Conservation (phyloP, 2,329 filamentous ascomycete species). For the Alternaria triticimaculans region DNA sequence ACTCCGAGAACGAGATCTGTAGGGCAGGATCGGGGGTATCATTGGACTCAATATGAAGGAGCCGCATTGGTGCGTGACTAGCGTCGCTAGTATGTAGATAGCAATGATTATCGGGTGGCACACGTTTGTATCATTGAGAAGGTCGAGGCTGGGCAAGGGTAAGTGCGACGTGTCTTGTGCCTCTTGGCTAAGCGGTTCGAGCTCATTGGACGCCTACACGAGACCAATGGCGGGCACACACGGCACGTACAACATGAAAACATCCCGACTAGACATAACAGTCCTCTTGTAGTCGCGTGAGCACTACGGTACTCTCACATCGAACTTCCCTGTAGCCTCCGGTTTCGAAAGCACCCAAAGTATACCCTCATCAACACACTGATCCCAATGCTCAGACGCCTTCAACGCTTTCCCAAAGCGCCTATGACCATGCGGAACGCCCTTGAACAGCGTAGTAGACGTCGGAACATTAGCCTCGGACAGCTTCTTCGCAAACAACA, state of each 20-base stretch:
- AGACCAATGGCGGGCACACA: not conserved
- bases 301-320: slow-evolving; percentile 35
- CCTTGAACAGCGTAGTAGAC: slow-evolving; percentile 57
- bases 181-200: not conserved
- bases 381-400: slow-evolving; percentile 53
- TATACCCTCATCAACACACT: slow-evolving; percentile 54
- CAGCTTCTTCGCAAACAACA: slow-evolving; percentile 55
- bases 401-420: slow-evolving; percentile 54
- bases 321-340: slow-evolving; percentile 39
- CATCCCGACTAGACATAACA: not conserved
- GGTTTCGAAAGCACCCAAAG: slow-evolving; percentile 51
- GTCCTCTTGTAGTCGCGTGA: not conserved
- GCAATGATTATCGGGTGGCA: not conserved
- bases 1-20: not conserved
- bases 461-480: slow-evolving; percentile 58
- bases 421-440: slow-evolving; percentile 62
- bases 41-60: not conserved
- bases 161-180: not conserved
- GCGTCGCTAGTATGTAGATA: not conserved
- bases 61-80: not conserved
- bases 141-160: not conserved
- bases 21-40: not conserved
- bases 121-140: not conserved
- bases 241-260: not conserved
- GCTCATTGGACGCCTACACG: not conserved